Evolutionary conservation across 805 yeast genomes (phyloP).

Genomic region (Suhomyces pyralidae): DNA sequence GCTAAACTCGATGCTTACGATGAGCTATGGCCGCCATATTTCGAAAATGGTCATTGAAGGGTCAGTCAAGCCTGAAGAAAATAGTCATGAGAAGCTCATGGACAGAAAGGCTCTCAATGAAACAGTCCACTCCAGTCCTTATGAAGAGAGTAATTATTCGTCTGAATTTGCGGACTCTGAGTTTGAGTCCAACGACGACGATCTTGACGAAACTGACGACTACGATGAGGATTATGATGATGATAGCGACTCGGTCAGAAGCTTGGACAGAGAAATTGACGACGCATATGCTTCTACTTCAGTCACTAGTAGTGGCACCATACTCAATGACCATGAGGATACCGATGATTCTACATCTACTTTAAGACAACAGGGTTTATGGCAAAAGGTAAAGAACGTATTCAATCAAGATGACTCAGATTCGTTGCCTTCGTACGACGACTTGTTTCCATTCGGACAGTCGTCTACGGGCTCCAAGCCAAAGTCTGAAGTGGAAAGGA

Average conservation of each 20-base stretch:
- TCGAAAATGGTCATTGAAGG: constrained; percentile 37
- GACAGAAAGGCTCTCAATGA: constrained; percentile 9
- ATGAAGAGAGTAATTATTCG: constrained; percentile 9
- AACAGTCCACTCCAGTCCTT: background rate
- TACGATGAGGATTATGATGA: constrained; percentile 17
- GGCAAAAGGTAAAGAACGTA: constrained; percentile 45
- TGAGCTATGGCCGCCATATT: constrained; percentile 37
- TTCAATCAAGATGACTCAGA: constrained; percentile 33
- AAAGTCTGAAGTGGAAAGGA: constrained; percentile 31
- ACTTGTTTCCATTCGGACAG: constrained; percentile 59
- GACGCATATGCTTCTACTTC: background rate
- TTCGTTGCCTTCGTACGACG: constrained; percentile 68
- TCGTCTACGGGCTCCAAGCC: constrained; percentile 24
- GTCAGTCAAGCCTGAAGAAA: constrained; percentile 5
- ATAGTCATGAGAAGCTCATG: constrained; percentile 3
- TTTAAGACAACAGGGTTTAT: constrained; percentile 24
- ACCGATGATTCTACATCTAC: constrained; percentile 3
- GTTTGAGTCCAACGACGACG: constrained; percentile 31
- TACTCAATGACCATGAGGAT: background rate
- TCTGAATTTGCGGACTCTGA: constrained; percentile 33
- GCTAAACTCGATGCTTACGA: constrained; percentile 37
- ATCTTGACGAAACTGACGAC: constrained; percentile 31
- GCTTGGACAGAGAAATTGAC: background rate
- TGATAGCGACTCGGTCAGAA: constrained; percentile 9
- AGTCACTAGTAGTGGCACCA: background rate